These are phyloP conservation scores for Ganoderma boninense DNA, from an alignment of 1,284 basidiomycete genomes.

Conservation along the genomic window DNA sequence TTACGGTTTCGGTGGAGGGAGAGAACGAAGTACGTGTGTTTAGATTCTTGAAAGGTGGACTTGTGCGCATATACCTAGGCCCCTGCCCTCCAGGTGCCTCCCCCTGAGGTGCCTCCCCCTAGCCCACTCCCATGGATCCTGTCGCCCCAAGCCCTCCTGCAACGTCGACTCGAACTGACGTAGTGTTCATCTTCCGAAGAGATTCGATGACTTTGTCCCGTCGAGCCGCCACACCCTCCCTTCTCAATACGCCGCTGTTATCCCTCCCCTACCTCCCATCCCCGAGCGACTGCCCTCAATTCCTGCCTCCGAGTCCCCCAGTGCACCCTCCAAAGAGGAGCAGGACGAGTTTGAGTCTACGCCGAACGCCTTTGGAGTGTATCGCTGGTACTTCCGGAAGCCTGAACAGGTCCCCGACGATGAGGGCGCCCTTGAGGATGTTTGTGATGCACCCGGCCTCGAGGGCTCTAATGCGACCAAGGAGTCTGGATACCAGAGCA, in stretches of 20 bases:
- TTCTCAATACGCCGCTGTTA: neutral
- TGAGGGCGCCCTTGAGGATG: neutral
- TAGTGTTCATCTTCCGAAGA: neutral
- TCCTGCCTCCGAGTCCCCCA: neutral
- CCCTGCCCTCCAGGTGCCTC: too few relatives aligned
- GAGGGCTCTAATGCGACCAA: neutral
- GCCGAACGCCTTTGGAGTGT: neutral
- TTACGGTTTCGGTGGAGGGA: too few relatives aligned
- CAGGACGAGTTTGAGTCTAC: neutral
- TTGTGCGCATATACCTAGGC: neutral
- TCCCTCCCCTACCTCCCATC: neutral
- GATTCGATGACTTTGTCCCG: neutral
- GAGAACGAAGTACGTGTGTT: too few relatives aligned
- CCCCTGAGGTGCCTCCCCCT: neutral
- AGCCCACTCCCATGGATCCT: neutral
- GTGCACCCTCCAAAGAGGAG: neutral
- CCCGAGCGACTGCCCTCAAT: neutral
- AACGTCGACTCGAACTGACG: neutral
- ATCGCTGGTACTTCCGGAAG: neutral
- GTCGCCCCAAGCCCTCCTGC: neutral
- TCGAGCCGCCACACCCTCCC: neutral
- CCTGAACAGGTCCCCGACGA: neutral
- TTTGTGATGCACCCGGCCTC: neutral
- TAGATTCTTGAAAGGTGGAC: too few relatives aligned
- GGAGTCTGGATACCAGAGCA: neutral